Evolutionary conservation across 1,139 yeast genomes (phyloP).

Genomic region (Candida pseudoviswanathii): DNA sequence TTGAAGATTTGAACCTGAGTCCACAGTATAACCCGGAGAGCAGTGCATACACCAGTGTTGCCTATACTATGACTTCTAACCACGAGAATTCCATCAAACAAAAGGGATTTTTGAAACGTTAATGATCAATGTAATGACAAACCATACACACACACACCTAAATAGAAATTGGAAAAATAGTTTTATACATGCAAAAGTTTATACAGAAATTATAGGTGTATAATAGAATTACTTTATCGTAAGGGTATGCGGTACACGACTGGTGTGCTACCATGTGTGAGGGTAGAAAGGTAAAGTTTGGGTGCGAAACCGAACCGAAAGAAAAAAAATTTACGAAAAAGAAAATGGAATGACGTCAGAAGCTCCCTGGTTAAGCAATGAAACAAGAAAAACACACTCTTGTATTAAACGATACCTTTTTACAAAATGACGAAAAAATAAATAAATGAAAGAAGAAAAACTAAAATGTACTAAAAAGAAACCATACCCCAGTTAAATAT

Average conservation of each 20-base stretch:
- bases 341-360: too few relatives aligned
- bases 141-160: background rate
- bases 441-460: background rate
- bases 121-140: constrained; percentile 5
- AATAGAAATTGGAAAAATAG: background rate
- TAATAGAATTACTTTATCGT: background rate
- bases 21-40: constrained; percentile 53
- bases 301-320: background rate
- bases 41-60: constrained; percentile 63
- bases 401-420: background rate
- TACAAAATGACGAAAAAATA: background rate
- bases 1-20: constrained; percentile 31
- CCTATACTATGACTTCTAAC: constrained; percentile 55
- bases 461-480: background rate
- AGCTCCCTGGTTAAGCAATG: too few relatives aligned
- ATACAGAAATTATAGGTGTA: constrained; percentile 3
- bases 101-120: constrained; percentile 33
- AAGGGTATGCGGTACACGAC: too few relatives aligned
- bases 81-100: constrained; percentile 34
- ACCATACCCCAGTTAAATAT: background rate
- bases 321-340: too few relatives aligned
- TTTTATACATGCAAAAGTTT: background rate
- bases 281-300: background rate
- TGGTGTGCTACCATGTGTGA: background rate
- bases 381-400: background rate